These are phyloP conservation scores for Carpediemonas membranifera DNA, from an alignment of 78 protist genomes.

Conservation along the genomic window DNA sequence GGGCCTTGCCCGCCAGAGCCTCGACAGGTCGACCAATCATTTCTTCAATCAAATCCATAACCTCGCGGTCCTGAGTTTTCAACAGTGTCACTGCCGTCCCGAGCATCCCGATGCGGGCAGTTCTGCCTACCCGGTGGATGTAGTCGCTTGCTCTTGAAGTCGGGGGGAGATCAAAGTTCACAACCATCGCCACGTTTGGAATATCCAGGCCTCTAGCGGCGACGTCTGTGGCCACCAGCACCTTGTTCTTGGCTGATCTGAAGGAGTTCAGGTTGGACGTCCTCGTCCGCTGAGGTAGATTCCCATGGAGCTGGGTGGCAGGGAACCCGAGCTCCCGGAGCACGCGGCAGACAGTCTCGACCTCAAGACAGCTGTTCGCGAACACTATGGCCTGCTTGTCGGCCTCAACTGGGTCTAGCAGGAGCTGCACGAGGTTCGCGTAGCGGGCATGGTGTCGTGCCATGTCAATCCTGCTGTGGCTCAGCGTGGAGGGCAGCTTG, in stretches of 20 bases:
- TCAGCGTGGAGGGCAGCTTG: slow-evolving; percentile 61
- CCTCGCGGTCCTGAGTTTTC: too few species aligned
- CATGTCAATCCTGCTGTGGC: too few species aligned
- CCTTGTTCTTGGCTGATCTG: not conserved
- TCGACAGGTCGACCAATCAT: too few species aligned
- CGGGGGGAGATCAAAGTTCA: slow-evolving; percentile 92
- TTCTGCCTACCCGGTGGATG: slow-evolving; percentile 90
- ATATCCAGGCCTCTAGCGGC: slow-evolving; percentile 89
- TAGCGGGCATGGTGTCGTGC: too few species aligned
- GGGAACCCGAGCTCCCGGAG: slow-evolving; percentile 64
- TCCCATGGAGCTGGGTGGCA: slow-evolving; percentile 84
- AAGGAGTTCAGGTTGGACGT: slow-evolving; percentile 33
- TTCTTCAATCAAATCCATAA: too few species aligned
- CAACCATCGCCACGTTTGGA: slow-evolving; percentile 80
- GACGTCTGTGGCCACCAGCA: slow-evolving; percentile 65
- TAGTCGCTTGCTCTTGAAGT: slow-evolving; percentile 68
- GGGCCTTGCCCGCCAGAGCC: too few species aligned
- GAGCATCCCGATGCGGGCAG: slow-evolving; percentile 87
- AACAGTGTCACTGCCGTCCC: slow-evolving; percentile 79
- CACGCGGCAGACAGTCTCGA: slow-evolving; percentile 48
- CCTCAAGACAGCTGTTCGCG: slow-evolving; percentile 27
- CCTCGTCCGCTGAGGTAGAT: slow-evolving; percentile 36
- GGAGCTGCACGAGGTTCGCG: slow-evolving; percentile 54
- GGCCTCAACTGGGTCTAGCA: slow-evolving; percentile 55
- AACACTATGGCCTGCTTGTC: slow-evolving; percentile 71